Conservation (phyloP, 2,329 filamentous ascomycete species). For the Zymoseptoria passerinii region DNA sequence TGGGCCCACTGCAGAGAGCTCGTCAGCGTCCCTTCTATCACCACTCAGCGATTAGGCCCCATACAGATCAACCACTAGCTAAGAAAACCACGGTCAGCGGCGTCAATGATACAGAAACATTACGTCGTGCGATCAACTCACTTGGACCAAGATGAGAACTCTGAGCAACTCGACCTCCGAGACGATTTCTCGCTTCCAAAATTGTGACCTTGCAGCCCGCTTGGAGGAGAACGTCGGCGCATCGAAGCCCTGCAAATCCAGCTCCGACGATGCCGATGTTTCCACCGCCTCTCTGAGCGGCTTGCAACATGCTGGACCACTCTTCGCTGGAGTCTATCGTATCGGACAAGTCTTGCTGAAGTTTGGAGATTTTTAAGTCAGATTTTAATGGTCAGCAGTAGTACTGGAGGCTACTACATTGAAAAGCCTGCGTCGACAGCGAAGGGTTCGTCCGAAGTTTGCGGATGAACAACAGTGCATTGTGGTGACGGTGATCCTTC, state of each 20-base stretch:
- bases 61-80: slow-evolving; percentile 4
- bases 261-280: slow-evolving; percentile 59
- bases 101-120: not conserved
- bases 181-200: slow-evolving; percentile 57
- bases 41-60: not conserved
- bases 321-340: not conserved
- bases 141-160: slow-evolving; percentile 36
- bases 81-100: not conserved
- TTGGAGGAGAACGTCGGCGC: slow-evolving; percentile 58
- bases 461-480: too few species aligned
- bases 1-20: slow-evolving; percentile 52
- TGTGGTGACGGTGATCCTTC: too few species aligned
- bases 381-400: too few species aligned
- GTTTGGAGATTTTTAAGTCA: not conserved
- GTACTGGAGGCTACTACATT: too few species aligned
- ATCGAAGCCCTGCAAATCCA: slow-evolving; percentile 62
- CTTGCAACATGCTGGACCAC: slow-evolving; percentile 4
- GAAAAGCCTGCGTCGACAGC: too few species aligned
- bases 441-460: too few species aligned
- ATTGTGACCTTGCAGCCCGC: slow-evolving; percentile 60
- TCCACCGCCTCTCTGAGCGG: slow-evolving; percentile 5
- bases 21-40: not conserved
- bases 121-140: not conserved
- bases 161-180: slow-evolving; percentile 54
- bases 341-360: not conserved